Percentiles rank a stretch among this genome's conserved stretches.
Conservation (phyloP, 208 protist genomes). For the Leishmania amazonensis region DNA sequence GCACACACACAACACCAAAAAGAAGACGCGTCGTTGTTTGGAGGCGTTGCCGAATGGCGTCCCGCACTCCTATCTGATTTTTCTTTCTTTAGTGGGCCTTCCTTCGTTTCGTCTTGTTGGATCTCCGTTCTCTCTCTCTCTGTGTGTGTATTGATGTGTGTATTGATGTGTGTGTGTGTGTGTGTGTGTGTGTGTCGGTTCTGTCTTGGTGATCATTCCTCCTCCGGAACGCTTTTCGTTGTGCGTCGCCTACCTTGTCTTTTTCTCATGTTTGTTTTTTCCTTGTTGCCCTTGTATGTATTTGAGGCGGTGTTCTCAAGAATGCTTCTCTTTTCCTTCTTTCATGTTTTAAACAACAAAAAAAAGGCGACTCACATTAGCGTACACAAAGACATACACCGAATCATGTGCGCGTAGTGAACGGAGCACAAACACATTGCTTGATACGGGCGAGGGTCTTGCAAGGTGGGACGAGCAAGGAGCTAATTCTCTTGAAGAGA, state of each 20-base stretch:
- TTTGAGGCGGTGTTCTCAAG: background rate
- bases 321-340: constrained; percentile 15
- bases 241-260: background rate
- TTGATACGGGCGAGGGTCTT: background rate
- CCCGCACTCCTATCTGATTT: too few species aligned
- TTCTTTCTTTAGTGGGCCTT: too few species aligned
- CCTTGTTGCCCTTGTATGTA: background rate
- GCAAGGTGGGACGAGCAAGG: background rate
- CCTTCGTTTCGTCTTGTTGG: too few species aligned
- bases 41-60: too few species aligned
- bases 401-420: background rate
- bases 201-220: background rate
- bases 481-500: background rate
- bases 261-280: background rate
- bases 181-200: background rate
- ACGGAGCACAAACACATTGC: background rate
- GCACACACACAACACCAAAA: background rate
- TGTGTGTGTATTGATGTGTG: background rate
- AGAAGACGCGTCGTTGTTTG: background rate
- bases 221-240: background rate
- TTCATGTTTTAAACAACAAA: background rate
- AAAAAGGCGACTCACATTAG: constrained; percentile 1
- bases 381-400: background rate
- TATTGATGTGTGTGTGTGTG: background rate
- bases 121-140: background rate